phyloP scores from a whole-genome alignment of 257 asterid species.

The Solanum commersonii region DNA sequence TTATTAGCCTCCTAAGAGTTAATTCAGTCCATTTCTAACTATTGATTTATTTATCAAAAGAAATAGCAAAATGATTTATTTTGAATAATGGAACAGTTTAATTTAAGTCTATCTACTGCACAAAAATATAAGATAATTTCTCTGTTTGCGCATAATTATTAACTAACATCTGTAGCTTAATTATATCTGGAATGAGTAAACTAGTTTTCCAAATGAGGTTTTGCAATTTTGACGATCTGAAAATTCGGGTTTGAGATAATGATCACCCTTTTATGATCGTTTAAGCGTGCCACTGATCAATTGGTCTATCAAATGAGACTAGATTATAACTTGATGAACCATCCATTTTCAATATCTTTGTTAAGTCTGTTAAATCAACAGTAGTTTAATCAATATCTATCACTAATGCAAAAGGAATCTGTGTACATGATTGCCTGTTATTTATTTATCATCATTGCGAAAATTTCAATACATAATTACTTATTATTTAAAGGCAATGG shows the following conservation, averaged over 20 bases:
- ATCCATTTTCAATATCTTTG: background rate
- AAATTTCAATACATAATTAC: background rate
- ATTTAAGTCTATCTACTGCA: background rate
- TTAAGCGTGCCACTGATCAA: background rate
- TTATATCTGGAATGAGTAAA: background rate
- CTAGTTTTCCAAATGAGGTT: background rate
- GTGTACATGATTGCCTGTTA: background rate
- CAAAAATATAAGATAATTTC: background rate
- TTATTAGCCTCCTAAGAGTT: background rate
- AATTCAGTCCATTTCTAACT: fast-evolving
- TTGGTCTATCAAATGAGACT: background rate
- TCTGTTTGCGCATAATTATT: background rate
- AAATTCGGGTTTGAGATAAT: background rate
- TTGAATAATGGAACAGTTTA: background rate
- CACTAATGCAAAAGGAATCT: background rate
- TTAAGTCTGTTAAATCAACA: background rate
- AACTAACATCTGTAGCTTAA: too few species aligned
- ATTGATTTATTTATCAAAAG: background rate
- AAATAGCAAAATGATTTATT: background rate
- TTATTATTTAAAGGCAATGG: too few species aligned
- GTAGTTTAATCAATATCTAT: background rate
- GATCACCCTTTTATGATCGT: background rate
- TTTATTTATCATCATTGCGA: background rate
- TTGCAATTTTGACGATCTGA: background rate
- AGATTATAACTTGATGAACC: background rate